These are phyloP conservation scores for Akanthomyces uredinophilus DNA, from an alignment of 2,329 filamentous ascomycete species.

Conservation along the genomic window DNA sequence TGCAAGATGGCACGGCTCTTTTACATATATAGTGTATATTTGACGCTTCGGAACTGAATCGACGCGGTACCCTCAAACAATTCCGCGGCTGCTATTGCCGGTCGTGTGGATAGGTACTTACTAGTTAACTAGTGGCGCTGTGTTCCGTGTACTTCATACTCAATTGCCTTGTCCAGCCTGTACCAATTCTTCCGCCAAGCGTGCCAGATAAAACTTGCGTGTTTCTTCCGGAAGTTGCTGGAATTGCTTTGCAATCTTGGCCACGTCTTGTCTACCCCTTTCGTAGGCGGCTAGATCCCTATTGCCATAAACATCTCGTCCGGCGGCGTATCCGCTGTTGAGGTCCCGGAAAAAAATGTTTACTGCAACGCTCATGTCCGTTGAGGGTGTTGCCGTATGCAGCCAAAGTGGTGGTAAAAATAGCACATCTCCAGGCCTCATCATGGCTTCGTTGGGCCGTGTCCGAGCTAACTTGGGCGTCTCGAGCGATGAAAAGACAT, in stretches of 20 bases:
- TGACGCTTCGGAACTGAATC: not conserved
- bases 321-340: constrained; percentile 60
- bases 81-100: not conserved
- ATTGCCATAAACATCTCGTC: constrained; percentile 84
- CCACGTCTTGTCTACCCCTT: constrained; percentile 68
- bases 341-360: constrained; percentile 84
- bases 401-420: constrained; percentile 82
- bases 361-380: constrained; percentile 66
- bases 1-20: not conserved
- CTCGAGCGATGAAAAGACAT: constrained; percentile 56
- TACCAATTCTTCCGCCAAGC: constrained; percentile 63
- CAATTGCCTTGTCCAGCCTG: constrained; percentile 20
- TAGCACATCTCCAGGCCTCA: constrained; percentile 69
- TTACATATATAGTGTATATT: not conserved
- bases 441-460: constrained; percentile 60
- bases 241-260: constrained; percentile 61
- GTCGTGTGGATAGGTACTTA: too few species aligned
- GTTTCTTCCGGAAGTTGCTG: constrained; percentile 60
- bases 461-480: constrained; percentile 39
- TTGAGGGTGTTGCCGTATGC: constrained; percentile 63
- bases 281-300: constrained; percentile 80
- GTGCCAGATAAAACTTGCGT: constrained; percentile 67
- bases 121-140: not conserved
- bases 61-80: not conserved
- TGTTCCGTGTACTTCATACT: not conserved